phyloP scores from a whole-genome alignment of 371 early-diverging fungal genomes.

The Choanephora cucurbitarum region DNA sequence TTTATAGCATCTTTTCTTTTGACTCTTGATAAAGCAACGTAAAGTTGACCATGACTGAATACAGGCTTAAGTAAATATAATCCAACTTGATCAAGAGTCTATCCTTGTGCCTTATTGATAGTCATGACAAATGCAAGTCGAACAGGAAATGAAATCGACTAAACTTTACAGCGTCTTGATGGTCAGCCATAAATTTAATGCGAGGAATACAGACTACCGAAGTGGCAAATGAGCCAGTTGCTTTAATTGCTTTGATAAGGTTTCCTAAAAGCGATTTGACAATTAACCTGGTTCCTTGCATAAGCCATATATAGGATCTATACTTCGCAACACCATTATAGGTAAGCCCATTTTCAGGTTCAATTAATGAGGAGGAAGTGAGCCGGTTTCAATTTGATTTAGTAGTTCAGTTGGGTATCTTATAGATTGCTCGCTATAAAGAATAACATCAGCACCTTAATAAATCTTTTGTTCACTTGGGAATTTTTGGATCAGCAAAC shows the following conservation, averaged over 20 bases:
- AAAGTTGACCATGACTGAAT: slow-evolving; percentile 11
- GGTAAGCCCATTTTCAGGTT: not conserved
- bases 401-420: slow-evolving; percentile 1
- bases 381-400: not conserved
- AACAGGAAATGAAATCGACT: slow-evolving; percentile 3
- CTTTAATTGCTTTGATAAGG: not conserved
- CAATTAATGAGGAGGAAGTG: not conserved
- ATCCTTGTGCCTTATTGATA: slow-evolving; percentile 3
- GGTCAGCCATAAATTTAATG: not conserved
- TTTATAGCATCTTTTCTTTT: slow-evolving; percentile 2
- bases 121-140: slow-evolving; percentile 6
- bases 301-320: not conserved
- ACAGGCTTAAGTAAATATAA: slow-evolving; percentile 6
- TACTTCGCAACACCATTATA: not conserved
- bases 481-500: not conserved
- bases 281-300: slow-evolving; percentile 3
- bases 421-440: not conserved
- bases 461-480: not conserved
- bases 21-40: slow-evolving; percentile 11
- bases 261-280: not conserved
- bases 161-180: not conserved
- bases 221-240: not conserved
- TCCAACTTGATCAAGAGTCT: slow-evolving; percentile 11
- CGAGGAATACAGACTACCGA: not conserved
- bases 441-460: not conserved